A percentile compares a stretch with the other conserved stretches of the same genome.
Evolutionary conservation across 805 yeast species (phyloP).

Genomic region (Hanseniaspora valbyensis): DNA sequence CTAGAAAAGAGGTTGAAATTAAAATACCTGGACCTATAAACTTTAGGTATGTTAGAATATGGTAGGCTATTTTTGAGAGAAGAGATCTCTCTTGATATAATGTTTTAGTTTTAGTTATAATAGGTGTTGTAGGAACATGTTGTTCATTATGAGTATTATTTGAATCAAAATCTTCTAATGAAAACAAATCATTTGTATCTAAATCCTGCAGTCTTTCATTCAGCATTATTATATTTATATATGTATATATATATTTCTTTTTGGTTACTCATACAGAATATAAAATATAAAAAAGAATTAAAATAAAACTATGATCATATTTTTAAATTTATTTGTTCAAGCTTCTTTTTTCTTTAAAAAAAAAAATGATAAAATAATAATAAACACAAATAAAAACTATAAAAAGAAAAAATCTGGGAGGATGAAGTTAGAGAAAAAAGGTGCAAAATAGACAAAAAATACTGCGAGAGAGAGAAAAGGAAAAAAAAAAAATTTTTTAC

Average conservation of each 20-base stretch:
- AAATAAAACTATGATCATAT: too few species aligned
- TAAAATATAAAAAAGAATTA: too few species aligned
- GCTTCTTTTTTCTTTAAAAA: too few species aligned
- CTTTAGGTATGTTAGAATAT: slow-evolving; percentile 37
- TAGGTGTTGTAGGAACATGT: neutral
- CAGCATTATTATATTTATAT: neutral
- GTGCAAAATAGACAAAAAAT: too few species aligned
- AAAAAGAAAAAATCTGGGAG: too few species aligned
- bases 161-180: slow-evolving; percentile 7
- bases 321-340: too few species aligned
- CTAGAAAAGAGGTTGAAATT: slow-evolving; percentile 94
- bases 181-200: slow-evolving; percentile 2
- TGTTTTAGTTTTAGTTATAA: neutral
- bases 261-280: too few species aligned
- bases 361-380: too few species aligned
- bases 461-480: too few species aligned
- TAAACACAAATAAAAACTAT: too few species aligned
- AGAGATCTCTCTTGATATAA: slow-evolving; percentile 6
- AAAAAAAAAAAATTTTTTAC: too few species aligned
- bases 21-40: slow-evolving; percentile 92
- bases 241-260: neutral
- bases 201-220: neutral
- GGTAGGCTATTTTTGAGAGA: slow-evolving; percentile 2
- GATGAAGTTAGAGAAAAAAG: too few species aligned
- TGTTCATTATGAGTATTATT: neutral